phyloP scores from a whole-genome alignment of 2,329 filamentous ascomycete genomes.

The Beauveria caledonica region DNA sequence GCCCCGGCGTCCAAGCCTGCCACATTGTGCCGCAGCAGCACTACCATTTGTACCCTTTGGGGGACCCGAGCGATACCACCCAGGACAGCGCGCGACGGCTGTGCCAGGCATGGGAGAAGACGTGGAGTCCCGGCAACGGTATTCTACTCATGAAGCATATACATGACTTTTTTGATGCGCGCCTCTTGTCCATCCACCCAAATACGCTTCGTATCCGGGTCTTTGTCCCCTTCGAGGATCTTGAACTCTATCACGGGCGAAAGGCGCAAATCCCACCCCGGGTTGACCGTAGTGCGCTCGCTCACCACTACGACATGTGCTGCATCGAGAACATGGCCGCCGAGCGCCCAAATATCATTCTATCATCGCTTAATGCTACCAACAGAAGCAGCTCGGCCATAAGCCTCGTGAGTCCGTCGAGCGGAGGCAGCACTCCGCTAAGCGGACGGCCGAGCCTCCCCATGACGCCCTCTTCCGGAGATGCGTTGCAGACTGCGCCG shows the following conservation, averaged over 20 bases:
- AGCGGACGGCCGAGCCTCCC: not conserved
- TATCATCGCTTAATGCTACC: not conserved
- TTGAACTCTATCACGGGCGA: not conserved
- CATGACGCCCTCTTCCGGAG: not conserved
- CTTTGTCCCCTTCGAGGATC: not conserved
- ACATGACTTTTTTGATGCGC: not conserved
- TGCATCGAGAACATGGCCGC: not conserved
- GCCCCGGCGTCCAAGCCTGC: constrained; percentile 16
- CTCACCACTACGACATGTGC: not conserved
- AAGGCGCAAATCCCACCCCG: not conserved
- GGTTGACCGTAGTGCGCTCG: not conserved
- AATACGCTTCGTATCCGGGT: not conserved
- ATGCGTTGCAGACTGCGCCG: not conserved
- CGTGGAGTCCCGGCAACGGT: not conserved
- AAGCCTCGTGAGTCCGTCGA: not conserved
- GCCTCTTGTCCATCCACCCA: not conserved
- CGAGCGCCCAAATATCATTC: not conserved
- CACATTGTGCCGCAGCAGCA: constrained; percentile 18
- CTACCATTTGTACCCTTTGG: constrained; percentile 16
- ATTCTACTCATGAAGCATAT: not conserved
- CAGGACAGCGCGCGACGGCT: not conserved
- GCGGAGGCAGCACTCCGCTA: not conserved
- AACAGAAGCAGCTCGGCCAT: not conserved
- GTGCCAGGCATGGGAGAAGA: not conserved
- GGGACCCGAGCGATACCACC: not conserved